Evolutionary conservation across 352 stramenopile species (phyloP).

Genomic region (Peronospora belbahrii): DNA sequence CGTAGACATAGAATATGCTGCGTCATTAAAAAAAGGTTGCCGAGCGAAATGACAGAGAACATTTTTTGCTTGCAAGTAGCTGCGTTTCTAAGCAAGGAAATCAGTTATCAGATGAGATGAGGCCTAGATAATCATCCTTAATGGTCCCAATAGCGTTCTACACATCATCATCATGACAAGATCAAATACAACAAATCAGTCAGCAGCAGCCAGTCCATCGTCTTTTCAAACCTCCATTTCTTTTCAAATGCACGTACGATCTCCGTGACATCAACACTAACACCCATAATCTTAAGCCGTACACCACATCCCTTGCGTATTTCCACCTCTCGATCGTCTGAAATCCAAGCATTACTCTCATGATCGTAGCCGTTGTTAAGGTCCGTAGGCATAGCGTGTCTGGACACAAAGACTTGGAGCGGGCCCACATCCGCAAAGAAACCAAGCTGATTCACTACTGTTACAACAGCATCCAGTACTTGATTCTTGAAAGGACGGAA

Average conservation of each 20-base stretch:
- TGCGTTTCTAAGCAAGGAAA: neutral
- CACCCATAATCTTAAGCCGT: conserved; percentile 94
- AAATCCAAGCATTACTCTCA: conserved; percentile 96
- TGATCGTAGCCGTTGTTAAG: conserved; percentile 93
- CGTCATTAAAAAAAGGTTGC: neutral
- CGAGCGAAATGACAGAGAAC: conserved; percentile 1
- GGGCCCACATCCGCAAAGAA: conserved; percentile 96
- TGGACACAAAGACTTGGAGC: conserved; percentile 95
- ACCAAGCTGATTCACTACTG: conserved; percentile 92
- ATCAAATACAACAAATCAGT: conserved; percentile 7
- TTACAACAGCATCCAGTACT: conserved; percentile 95
- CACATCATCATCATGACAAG: neutral
- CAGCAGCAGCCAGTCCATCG: too few species aligned
- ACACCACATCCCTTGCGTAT: conserved; percentile 94
- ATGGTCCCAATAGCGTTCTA: conserved; percentile 96
- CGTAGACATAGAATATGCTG: neutral
- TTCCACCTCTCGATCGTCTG: conserved; percentile 94
- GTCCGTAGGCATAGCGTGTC: conserved; percentile 92
- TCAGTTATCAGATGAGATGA: conserved; percentile 87
- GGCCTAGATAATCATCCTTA: conserved; percentile 97
- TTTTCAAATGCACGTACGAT: conserved; percentile 43
- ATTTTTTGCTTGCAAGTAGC: conserved; percentile 7
- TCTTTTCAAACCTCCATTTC: neutral
- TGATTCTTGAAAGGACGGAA: conserved; percentile 97
- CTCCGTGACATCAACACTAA: conserved; percentile 95